Base-by-base conservation (phyloP, 192 early-diverging fungal species). In the Lobulomyces angularis region DNA sequence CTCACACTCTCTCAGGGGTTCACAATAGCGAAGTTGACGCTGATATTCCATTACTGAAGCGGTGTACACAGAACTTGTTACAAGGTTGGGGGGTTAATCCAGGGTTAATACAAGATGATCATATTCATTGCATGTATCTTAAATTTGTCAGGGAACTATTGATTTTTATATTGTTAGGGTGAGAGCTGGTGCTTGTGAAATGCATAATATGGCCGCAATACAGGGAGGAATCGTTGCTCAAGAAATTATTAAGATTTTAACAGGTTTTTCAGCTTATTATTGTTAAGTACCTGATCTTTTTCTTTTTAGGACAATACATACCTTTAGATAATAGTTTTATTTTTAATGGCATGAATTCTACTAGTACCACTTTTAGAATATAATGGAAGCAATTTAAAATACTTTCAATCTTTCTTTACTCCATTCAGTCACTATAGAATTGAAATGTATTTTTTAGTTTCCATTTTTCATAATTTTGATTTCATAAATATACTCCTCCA, bases 171-270 rank as follows among this genome's bases (percentile, higher is more conserved):
- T 18, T 23, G 33, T 27, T 5, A 75, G 74, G 8, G 65, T 71
- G 4, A 49, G 67, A 3, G 56, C 80, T 18, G 88, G 84, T 6
- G 69, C 63, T 21, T 55, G 69, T 22, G 80, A 92, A 45, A 68
- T 91, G 8, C 85, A 85, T 51, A 85, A 81, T 53, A 75, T 89
- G 29, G 82, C 88, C 0, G 77, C 87, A 5, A 50, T 94, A 12
- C 65, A 80, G 43, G 94, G 91, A 29, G 94, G 91, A 17, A 63
- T 98, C 24, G 83, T 81, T 14, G 71, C 86, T 8, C 94, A 98
- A 48, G 94, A 98, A 56, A 62, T 78, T 20, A 92, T 95, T 67
- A 98, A 98, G 67, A 53, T 98, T 29, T 74, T 95, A 27, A 98
- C 94, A 2, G 67, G 69, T 34, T n/a, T n/a, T n/a, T n/a, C n/a